These are phyloP conservation scores for Candida ascalaphidarum DNA, from an alignment of 805 yeast genomes.

Conservation along the genomic window DNA sequence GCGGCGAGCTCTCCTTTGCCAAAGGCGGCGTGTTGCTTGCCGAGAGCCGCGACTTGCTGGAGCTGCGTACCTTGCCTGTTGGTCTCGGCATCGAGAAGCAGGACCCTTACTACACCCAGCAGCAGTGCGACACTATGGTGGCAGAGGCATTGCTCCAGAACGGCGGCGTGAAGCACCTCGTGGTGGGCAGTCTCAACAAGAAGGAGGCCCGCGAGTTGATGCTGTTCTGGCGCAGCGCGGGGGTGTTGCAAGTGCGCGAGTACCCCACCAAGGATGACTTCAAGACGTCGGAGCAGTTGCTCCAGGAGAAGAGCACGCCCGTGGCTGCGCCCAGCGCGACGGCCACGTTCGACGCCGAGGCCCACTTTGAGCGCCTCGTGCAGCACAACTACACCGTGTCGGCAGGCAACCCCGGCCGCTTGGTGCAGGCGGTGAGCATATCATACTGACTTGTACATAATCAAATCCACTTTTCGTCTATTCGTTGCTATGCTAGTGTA, in stretches of 20 bases:
- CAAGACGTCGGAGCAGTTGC: conserved; percentile 5
- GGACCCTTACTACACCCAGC: conserved; percentile 46
- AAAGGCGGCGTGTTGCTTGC: conserved; percentile 63
- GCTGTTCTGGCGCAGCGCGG: conserved; percentile 21
- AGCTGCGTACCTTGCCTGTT: conserved; percentile 45
- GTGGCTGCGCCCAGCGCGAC: too few relatives aligned
- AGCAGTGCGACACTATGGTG: conserved; percentile 46
- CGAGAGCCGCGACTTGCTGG: conserved; percentile 44
- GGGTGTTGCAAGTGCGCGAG: conserved; percentile 24
- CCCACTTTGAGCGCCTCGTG: conserved; percentile 18
- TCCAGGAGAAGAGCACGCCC: conserved; percentile 8
- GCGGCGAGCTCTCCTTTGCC: conserved; percentile 44
- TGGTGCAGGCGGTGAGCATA: conserved; percentile 23
- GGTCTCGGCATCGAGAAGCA: conserved; percentile 46
- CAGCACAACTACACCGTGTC: conserved; percentile 22
- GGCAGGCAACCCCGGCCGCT: conserved; percentile 32
- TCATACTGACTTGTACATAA: conserved; percentile 8
- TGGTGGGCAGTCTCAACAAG: conserved; percentile 15
- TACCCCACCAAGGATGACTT: conserved; percentile 18
- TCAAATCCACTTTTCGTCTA: too few relatives aligned
- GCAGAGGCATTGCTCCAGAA: conserved; percentile 37
- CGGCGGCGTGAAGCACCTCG: conserved; percentile 21
- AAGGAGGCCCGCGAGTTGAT: conserved; percentile 21
- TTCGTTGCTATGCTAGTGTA: not conserved
- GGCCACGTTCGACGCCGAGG: conserved; percentile 10